Evolutionary conservation across 257 asterid genomes (phyloP), one percentile per base, ranked within the genome.

Genomic region (Primulina tabacum): DNA sequence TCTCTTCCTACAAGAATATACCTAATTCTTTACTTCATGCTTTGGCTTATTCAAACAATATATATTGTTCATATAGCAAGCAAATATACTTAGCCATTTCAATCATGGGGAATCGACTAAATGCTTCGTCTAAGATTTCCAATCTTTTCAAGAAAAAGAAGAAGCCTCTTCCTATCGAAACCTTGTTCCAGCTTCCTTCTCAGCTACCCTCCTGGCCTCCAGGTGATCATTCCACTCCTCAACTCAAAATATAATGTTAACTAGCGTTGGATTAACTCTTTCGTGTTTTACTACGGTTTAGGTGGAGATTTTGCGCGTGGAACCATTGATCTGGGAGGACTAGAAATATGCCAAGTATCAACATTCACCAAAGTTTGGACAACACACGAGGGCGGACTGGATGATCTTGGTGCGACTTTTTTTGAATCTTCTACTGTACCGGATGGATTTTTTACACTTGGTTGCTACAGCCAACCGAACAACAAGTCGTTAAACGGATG

Each of bases 151-250:
- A 72, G 81, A 76, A 82, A 64, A 32, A 17, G 8, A 69, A 59
- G n/a, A 64, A 68, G 24, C 81, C 83, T 32, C 81, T 73, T 62
- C 92, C 95, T 0, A 79, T 86, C 64, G 86, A 86, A 59, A 76
- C 83, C 38, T 40, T 38, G 5, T 86, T 89, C 84, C 55, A 55
- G 74, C 90, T 89, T 71, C 94, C 98, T 70, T 83, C 94, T 70
- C 82, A 89, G 56, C 65, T 85, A 59, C 90, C 90, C 28, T 62
- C 86, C 2, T 92, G 96, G 98, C 95, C 96, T 65, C 68, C 82
- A 84, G 97, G 97, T 35, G 40, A 35, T 92, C 74, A 58, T 3
- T 52, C 43, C 6, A 5, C 30, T 6, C 28, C 3, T 32, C 35
- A 6, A 8, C 7, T 68, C n/a, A 21, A 16, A 8, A 28, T 28